Evolutionary conservation across 2,329 filamentous ascomycete genomes (phyloP).

Genomic region (Fusarium lateritium): DNA sequence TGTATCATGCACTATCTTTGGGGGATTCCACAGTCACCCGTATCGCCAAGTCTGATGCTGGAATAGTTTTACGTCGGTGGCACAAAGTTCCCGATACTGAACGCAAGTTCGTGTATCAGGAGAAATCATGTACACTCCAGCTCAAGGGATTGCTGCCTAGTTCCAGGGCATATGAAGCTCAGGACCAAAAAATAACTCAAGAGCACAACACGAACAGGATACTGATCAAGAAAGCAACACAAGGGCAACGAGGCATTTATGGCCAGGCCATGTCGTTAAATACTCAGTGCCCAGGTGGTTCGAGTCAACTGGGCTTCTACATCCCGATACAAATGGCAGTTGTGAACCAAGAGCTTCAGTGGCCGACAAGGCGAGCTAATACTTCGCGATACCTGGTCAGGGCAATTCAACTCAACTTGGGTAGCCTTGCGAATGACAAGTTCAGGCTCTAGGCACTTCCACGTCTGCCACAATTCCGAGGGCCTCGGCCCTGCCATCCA

Average conservation of each 20-base stretch:
- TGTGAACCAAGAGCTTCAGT: not conserved
- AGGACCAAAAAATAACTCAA: not conserved
- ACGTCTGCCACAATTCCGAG: conserved; percentile 17
- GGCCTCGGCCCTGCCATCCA: conserved; percentile 19
- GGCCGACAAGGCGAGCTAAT: not conserved
- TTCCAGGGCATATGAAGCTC: not conserved
- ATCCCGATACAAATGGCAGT: not conserved
- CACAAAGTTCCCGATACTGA: too few relatives aligned
- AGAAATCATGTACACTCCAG: too few relatives aligned
- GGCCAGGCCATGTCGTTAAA: not conserved
- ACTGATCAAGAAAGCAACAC: not conserved
- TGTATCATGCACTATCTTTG: too few relatives aligned
- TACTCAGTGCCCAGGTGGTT: not conserved
- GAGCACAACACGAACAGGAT: not conserved
- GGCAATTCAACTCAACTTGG: conserved; percentile 14
- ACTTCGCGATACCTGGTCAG: conserved; percentile 8
- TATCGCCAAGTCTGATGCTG: too few relatives aligned
- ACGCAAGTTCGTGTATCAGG: too few relatives aligned
- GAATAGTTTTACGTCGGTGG: too few relatives aligned
- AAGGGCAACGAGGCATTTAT: not conserved
- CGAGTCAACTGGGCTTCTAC: not conserved
- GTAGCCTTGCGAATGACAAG: conserved; percentile 21
- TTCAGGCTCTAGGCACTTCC: conserved; percentile 12
- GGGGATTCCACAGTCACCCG: too few relatives aligned
- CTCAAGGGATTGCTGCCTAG: not conserved